A percentile compares a stretch with the other conserved stretches of the same genome.
Evolutionary conservation across 495 filamentous ascomycete species (phyloP).

Genomic region (Neurospora intermedia): DNA sequence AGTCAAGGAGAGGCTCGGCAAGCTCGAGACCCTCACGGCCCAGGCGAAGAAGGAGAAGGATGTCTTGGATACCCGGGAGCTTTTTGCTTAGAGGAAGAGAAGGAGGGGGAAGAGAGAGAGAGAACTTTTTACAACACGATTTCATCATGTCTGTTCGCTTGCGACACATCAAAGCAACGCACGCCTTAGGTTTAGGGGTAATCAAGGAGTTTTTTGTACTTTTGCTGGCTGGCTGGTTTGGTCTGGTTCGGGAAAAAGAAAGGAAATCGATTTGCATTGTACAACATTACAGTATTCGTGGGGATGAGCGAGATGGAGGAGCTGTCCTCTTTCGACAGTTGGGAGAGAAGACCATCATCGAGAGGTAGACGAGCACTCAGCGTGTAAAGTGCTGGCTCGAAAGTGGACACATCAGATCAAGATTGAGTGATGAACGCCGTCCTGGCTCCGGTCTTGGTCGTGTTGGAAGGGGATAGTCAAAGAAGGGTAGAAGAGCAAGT

Average conservation of each 20-base stretch:
- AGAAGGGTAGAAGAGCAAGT: not conserved
- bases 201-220: not conserved
- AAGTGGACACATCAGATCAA: not conserved
- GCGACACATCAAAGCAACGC: not conserved
- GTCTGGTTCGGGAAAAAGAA: not conserved
- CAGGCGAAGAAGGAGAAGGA: conserved; percentile 50
- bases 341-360: not conserved
- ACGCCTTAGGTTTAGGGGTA: not conserved
- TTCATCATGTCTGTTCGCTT: not conserved
- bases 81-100: conserved; percentile 60
- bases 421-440: not conserved
- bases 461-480: not conserved
- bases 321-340: not conserved
- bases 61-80: conserved; percentile 65
- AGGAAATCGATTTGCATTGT: not conserved
- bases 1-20: conserved; percentile 55
- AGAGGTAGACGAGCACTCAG: not conserved
- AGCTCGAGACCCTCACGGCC: conserved; percentile 60
- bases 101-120: not conserved
- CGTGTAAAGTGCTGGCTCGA: not conserved
- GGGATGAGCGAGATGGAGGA: not conserved
- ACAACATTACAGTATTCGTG: not conserved
- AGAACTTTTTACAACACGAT: not conserved
- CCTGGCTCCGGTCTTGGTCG: not conserved
- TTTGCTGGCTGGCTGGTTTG: not conserved